Evolutionary conservation across 139 green algal species (phyloP), one percentile per base, ranked within the genome.

Genomic region (Pleodorina starrii): DNA sequence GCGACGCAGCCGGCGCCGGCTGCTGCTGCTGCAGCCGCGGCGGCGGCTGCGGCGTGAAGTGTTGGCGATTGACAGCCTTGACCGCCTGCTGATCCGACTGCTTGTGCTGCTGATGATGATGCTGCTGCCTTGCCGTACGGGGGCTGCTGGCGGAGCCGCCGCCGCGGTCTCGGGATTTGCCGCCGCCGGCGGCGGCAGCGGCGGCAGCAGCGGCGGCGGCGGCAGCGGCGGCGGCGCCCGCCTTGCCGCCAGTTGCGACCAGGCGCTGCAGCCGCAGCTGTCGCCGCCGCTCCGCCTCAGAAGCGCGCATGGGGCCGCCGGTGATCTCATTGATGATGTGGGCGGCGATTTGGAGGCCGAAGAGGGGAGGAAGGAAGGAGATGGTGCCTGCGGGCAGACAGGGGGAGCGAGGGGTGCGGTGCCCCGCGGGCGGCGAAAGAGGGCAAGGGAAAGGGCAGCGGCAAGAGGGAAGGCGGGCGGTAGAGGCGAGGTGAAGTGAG

Each of bases 361-460:
- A 91, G 23, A 81, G 17, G 32, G 90, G 90, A 4, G 92, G 92
- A 23, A 94, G 80, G 71, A 90, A 94, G 2, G 57, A 87, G 35
- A 94, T 93, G 63, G 92, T 94, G 82, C 92, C 82, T 88, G 42
- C 43, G 40, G 43, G 43, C 2, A 21, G 36, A 2, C 11, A 29
- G 29, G 29, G 35, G 29, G 25, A 40, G 23, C 69, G 12, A 40
- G 11, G 69, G 69, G n/a, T n/a, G n/a, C n/a, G n/a, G n/a, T n/a
- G n/a, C n/a, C n/a, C n/a, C n/a, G n/a, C n/a, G n/a, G n/a, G n/a
- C n/a, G n/a, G n/a, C n/a, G n/a, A n/a, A n/a, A n/a, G n/a, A n/a
- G n/a, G n/a, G n/a, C n/a, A n/a, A n/a, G n/a, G n/a, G n/a, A n/a
- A n/a, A n/a, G n/a, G n/a, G n/a, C n/a, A n/a, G n/a, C n/a, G n/a